Conservation (phyloP, 345 rosid genomes). For the Lepidium didymum region DNA sequence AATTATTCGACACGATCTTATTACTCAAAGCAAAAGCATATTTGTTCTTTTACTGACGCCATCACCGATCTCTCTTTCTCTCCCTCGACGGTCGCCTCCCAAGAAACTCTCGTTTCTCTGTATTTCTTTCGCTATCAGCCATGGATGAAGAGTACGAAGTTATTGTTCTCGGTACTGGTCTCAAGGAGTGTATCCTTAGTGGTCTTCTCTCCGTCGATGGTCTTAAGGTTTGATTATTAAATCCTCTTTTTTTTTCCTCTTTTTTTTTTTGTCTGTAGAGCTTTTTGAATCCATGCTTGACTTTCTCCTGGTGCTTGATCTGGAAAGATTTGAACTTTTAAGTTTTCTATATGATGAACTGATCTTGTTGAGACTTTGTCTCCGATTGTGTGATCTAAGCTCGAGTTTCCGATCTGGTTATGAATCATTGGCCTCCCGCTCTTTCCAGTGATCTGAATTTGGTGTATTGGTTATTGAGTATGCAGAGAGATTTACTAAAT, state of each 20-base stretch:
- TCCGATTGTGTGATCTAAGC: neutral
- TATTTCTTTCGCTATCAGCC: conserved; percentile 3
- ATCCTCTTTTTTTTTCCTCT: neutral
- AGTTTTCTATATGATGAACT: neutral
- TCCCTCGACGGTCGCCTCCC: neutral
- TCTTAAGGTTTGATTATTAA: conserved; percentile 51
- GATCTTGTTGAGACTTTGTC: conserved; percentile 7
- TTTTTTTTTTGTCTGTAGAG: neutral
- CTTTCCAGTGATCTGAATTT: neutral
- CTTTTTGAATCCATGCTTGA: neutral
- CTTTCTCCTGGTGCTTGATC: neutral
- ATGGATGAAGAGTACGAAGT: conserved; percentile 98
- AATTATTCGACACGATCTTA: too few species aligned
- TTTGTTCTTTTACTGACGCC: neutral
- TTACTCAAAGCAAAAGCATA: too few species aligned
- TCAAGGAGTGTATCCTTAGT: conserved; percentile 98
- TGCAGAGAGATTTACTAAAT: neutral
- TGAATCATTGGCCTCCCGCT: neutral
- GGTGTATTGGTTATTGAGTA: neutral
- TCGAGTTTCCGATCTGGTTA: conserved; percentile 7
- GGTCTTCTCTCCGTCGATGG: conserved; percentile 99
- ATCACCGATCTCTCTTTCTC: conserved; percentile 12
- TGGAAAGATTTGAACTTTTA: neutral
- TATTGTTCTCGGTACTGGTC: conserved; percentile 92
- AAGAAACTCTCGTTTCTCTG: conserved; percentile 6